Evolutionary conservation across 2,329 filamentous ascomycete species (phyloP).

Genomic region (Aspergillus quadrilineatus): DNA sequence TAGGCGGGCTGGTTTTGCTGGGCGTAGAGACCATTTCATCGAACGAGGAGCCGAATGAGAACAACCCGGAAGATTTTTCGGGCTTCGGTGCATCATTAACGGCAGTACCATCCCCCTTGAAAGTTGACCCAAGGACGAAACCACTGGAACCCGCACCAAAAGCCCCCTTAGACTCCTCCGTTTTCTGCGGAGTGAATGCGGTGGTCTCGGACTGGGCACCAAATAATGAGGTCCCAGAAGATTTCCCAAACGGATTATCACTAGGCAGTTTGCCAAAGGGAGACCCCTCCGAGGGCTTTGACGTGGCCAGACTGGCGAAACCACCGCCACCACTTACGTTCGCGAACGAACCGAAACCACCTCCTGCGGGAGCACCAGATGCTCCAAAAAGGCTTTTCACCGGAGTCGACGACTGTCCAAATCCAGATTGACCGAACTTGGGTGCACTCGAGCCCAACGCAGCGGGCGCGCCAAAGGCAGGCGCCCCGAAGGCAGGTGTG

Average conservation of each 20-base stretch:
- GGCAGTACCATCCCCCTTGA: slow-evolving; percentile 45
- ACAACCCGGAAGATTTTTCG: slow-evolving; percentile 34
- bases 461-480: slow-evolving; percentile 41
- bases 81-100: slow-evolving; percentile 42
- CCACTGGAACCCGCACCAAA: slow-evolving; percentile 31
- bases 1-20: slow-evolving; percentile 32
- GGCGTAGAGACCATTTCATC: slow-evolving; percentile 41
- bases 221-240: slow-evolving; percentile 32
- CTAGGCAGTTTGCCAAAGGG: slow-evolving; percentile 29
- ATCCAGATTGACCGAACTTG: slow-evolving; percentile 32
- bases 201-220: slow-evolving; percentile 27
- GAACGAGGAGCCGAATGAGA: slow-evolving; percentile 42
- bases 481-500: slow-evolving; percentile 34
- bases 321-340: slow-evolving; percentile 18
- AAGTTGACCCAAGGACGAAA: slow-evolving; percentile 47
- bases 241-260: slow-evolving; percentile 31
- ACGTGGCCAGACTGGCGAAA: slow-evolving; percentile 26
- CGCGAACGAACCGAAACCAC: slow-evolving; percentile 39
- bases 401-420: slow-evolving; percentile 29
- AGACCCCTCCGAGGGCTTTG: slow-evolving; percentile 24
- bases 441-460: slow-evolving; percentile 30
- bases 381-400: slow-evolving; percentile 27
- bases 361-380: slow-evolving; percentile 21
- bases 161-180: slow-evolving; percentile 26
- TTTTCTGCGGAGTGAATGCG: slow-evolving; percentile 30